Evolutionary conservation across 176 grass and related monocot species (phyloP).

Genomic region (Eragrostis nindensis): DNA sequence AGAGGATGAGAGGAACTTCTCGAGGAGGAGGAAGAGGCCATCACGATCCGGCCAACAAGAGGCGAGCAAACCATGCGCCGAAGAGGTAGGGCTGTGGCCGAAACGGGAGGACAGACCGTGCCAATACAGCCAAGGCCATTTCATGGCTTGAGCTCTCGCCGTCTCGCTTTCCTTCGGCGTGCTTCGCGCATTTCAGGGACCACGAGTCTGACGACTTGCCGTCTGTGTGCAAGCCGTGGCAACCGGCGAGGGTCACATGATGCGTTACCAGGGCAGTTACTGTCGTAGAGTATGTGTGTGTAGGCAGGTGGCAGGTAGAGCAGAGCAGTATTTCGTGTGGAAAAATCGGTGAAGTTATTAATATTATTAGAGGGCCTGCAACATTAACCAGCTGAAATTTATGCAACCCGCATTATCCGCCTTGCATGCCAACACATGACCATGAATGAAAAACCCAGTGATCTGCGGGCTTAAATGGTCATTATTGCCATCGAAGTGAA

Average conservation of each 20-base stretch:
- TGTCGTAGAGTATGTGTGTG: background rate
- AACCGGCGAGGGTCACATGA: constrained; percentile 6
- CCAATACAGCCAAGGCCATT: background rate
- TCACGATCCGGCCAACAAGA: constrained; percentile 2
- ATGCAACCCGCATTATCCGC: background rate
- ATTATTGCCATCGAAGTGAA: background rate
- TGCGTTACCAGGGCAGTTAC: background rate
- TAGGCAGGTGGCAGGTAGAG: background rate
- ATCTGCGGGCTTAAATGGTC: background rate
- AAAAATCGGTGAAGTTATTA: background rate
- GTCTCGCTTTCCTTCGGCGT: background rate
- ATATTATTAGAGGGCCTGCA: background rate
- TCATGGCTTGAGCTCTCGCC: background rate
- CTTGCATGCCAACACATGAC: background rate
- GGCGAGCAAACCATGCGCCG: background rate
- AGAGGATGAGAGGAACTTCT: background rate
- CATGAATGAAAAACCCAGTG: background rate
- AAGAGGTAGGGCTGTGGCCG: background rate
- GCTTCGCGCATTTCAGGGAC: constrained; percentile 5
- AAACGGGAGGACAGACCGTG: background rate
- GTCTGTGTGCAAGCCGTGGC: background rate
- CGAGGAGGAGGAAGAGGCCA: background rate
- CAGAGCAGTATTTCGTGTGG: background rate
- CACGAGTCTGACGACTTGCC: background rate
- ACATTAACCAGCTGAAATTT: background rate